Base-by-base conservation (phyloP, 352 stramenopile species). In the Pythium aquatile region DNA sequence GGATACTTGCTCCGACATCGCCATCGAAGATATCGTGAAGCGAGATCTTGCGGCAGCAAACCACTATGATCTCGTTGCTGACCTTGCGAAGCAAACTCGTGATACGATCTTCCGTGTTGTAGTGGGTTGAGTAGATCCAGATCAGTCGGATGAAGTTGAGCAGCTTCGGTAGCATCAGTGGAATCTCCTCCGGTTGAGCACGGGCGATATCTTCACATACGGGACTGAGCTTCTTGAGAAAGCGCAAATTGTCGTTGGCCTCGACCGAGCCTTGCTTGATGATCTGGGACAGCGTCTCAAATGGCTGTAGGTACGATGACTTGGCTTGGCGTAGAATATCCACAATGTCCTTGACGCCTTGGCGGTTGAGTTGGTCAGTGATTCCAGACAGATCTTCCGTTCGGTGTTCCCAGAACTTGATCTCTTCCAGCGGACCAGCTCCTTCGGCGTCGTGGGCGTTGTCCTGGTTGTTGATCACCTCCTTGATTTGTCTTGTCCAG, bases 401-500 rank as follows among this genome's bases (percentile, higher is more conserved):
- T 11, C 95, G 90, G 56, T 90, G 85, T 32, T 96, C 81, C 95
- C 95, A 98, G 68, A 98, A 98, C 62, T 98, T 93, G 66, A 98
- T 98, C 74, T 98, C 95, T 66, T 98, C 91, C 0, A 98, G 67
- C 2, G 95, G 95, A 0, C 95, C 94, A 1, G 91, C 84, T 2
- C 83, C 94, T 63, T 98, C 94, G 0, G 87, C 85, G 55, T 97
- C 88, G 56, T 96, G 83, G 0, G 81, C 87, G 42, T 97, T 97
- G 73, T 98, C 90, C 60, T 98, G 93, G 69, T 97, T 98, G 71
- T 97, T 98, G 42, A 98, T 93, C 24, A 99, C 92, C 61, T 98
- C 94, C 66, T 98, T 98, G 68, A 99, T 98, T 69, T 99, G 96
- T 3, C 94, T 74, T 29, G 96, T 98, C 96, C 96, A 99, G 71